Conservation (phyloP, 2,329 filamentous ascomycete species). For the Cucurbitaria berberidis region DNA sequence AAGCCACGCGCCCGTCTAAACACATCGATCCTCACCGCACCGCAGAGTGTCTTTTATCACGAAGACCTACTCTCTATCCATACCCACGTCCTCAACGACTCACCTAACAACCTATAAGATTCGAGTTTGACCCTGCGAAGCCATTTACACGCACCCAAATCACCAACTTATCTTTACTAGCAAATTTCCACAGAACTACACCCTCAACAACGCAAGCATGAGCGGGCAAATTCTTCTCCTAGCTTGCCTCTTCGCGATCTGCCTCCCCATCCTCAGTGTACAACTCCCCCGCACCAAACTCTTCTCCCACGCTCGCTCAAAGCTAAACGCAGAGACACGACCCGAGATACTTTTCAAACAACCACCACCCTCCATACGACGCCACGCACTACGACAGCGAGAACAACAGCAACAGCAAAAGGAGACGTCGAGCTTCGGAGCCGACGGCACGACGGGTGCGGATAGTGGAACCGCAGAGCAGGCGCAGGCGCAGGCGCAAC, state of each 20-base stretch:
- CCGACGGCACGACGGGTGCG: constrained; percentile 8
- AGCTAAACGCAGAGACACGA: constrained; percentile 16
- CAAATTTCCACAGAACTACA: background rate
- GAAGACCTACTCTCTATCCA: constrained; percentile 18
- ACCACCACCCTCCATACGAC: no score
- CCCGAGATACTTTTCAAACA: constrained; percentile 14
- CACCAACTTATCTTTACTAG: background rate
- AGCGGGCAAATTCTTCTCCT: constrained; percentile 23
- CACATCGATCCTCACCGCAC: background rate
- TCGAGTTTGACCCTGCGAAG: background rate
- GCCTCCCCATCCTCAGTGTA: constrained; percentile 31
- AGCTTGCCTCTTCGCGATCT: constrained; percentile 25
- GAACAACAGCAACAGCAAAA: background rate
- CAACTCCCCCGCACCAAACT: constrained; percentile 23
- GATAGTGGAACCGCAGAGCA: constrained; percentile 10
- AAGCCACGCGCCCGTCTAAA: background rate
- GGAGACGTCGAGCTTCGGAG: background rate
- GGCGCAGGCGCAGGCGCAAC: background rate
- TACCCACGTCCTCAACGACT: background rate
- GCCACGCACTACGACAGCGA: constrained; percentile 12
- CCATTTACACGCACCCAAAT: background rate
- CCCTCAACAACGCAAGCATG: background rate
- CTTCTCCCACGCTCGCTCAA: constrained; percentile 13
- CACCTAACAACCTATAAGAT: background rate
- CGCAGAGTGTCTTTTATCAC: constrained; percentile 23